These are phyloP conservation scores for Nitzschia palea DNA, from an alignment of 108 stramenopile species.

Conservation along the genomic window DNA sequence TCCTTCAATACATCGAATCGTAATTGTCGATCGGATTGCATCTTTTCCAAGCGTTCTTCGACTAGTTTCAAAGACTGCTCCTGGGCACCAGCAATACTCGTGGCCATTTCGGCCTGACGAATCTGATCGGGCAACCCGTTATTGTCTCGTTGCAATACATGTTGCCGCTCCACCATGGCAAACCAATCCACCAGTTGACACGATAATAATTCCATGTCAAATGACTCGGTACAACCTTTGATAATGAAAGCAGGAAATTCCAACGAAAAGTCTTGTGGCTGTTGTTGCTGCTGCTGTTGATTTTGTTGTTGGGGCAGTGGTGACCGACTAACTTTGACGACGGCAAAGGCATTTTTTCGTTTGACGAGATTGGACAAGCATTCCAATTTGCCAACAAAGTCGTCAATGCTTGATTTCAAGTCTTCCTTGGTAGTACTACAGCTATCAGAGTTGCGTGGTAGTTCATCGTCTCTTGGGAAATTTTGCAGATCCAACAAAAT, in stretches of 20 bases:
- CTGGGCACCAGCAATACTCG: constrained; percentile 63
- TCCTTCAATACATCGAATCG: constrained; percentile 72
- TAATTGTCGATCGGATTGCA: constrained; percentile 52
- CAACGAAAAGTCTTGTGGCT: background rate
- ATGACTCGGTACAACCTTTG: constrained; percentile 48
- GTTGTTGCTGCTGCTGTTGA: background rate
- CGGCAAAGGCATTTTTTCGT: constrained; percentile 8
- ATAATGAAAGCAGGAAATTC: constrained; percentile 33
- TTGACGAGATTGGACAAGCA: constrained; percentile 14
- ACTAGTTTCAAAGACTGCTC: constrained; percentile 55
- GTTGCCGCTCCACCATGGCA: constrained; percentile 74
- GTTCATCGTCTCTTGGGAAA: constrained; percentile 67
- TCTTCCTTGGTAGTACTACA: background rate
- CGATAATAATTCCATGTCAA: constrained; percentile 66
- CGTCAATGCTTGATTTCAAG: constrained; percentile 19
- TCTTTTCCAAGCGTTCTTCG: constrained; percentile 52
- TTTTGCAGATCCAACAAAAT: constrained; percentile 81
- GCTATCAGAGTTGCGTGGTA: background rate
- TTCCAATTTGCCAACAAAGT: constrained; percentile 17
- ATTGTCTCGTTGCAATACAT: constrained; percentile 25
- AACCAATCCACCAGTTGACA: constrained; percentile 78
- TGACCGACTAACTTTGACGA: background rate
- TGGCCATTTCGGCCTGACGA: constrained; percentile 77
- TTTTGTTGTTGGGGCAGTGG: too few relatives aligned
- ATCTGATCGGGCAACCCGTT: constrained; percentile 55